A percentile compares a stretch with the other conserved stretches of the same genome.
Conservation (phyloP, 192 early-diverging fungal genomes). For the Coemansia sp. region DNA sequence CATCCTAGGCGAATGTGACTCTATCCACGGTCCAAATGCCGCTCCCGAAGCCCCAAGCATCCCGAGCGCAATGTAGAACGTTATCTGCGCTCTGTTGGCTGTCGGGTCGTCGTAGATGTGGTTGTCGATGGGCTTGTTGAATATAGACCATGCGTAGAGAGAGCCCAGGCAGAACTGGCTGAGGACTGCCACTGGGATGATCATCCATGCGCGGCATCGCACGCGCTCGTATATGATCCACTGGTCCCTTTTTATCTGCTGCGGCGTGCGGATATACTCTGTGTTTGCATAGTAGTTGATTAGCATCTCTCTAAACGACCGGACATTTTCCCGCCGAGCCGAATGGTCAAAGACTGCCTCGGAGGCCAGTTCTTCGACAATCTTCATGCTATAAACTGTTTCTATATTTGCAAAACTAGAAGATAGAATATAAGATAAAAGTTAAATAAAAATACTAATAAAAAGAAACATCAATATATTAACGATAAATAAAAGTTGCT, state of each 20-base stretch:
- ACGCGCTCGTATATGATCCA: constrained; percentile 45
- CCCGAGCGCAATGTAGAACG: constrained; percentile 76
- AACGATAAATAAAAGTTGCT: background rate
- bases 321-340: constrained; percentile 12
- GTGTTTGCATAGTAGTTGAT: constrained; percentile 55
- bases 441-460: background rate
- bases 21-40: constrained; percentile 76
- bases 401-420: background rate
- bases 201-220: constrained; percentile 63
- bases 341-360: constrained; percentile 44
- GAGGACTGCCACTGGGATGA: constrained; percentile 66
- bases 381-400: constrained; percentile 12
- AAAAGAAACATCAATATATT: background rate
- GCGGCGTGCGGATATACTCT: constrained; percentile 57
- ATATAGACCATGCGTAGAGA: constrained; percentile 76
- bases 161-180: constrained; percentile 73
- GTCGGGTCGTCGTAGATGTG: constrained; percentile 55
- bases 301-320: constrained; percentile 46
- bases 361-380: constrained; percentile 41
- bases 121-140: constrained; percentile 68
- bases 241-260: constrained; percentile 59
- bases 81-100: constrained; percentile 57
- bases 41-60: constrained; percentile 71
- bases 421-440: background rate
- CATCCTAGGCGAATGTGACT: constrained; percentile 68